Base-by-base conservation (phyloP, 2,329 filamentous ascomycete genomes). In the Fusarium miscanthi region DNA sequence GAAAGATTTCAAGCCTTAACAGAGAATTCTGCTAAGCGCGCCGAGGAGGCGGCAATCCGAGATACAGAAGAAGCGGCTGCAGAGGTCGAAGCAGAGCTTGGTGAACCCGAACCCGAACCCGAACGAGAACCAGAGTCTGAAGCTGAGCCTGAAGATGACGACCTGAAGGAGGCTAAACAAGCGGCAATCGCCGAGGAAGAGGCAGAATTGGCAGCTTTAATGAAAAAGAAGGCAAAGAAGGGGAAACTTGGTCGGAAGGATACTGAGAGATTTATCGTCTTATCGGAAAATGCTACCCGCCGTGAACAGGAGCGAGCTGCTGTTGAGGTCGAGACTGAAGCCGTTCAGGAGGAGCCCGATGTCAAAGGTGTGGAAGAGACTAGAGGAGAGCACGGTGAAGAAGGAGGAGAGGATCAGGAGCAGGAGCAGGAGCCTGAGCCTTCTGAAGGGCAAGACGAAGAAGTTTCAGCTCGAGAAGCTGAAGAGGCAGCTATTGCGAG, bases 171-270 rank as follows among this genome's bases (percentile, higher is more conserved):
- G 72, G 56, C 58, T 21, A 53, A 81, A 66, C 77, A 80, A 31
- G 72, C 78, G 37, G 78, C 78, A 5, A 61, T 64, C 3, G 65
- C 60, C 4, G 59, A 70, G 52, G 74, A 85, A 63, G 82, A 81
- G 11, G 81, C 83, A 49, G 83, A 86, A 74, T 82, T 83, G 27
- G 81, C 80, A 21, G 80, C 80, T 23, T 80, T 81, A 54, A 80
- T 82, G 40, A 82, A 81, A 19, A 79, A 78, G 65, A 79, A 76
- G 41, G 61, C 43, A 37, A 85, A 84, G 75, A 83, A 84, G 72
- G 75, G 75, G 31, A 76, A 66, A 25, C 46, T 76, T 33, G 74
- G 74, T 25, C 69, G 66, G 12, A 76, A 76, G 48, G 74, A 76
- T 57, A 67, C 70, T 10, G 74, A 76, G 25, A 74, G 74, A 33